phyloP scores from a whole-genome alignment of 2,329 filamentous ascomycete species.

The Amphichorda felina region DNA sequence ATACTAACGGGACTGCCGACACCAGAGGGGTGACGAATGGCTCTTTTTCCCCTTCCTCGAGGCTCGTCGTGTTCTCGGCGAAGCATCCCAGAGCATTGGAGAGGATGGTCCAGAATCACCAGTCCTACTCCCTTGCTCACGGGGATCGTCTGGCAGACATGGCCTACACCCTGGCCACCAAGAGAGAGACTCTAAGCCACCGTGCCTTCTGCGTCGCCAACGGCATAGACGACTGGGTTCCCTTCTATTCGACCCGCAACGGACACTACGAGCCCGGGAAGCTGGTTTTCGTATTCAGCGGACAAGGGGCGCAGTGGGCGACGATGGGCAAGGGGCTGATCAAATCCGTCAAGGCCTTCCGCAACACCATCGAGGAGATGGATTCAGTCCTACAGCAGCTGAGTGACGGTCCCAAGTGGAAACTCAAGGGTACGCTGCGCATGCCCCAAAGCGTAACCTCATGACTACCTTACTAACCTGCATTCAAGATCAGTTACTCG shows the following conservation, averaged over 20 bases:
- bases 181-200: slow-evolving; percentile 3
- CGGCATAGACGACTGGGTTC: slow-evolving; percentile 4
- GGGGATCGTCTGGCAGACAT: background rate
- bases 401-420: too few species aligned
- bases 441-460: too few species aligned
- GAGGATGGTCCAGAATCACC: background rate
- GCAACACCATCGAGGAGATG: background rate
- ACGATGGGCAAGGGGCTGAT: slow-evolving; percentile 16
- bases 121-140: background rate
- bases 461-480: too few species aligned
- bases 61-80: too few species aligned
- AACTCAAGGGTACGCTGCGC: too few species aligned
- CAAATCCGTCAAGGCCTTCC: background rate
- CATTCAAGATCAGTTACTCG: too few species aligned
- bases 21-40: too few species aligned
- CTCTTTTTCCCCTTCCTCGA: too few species aligned
- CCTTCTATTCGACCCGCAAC: background rate
- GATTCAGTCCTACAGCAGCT: too few species aligned
- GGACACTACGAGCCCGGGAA: background rate
- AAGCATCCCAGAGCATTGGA: too few species aligned
- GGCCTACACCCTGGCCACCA: slow-evolving; percentile 1
- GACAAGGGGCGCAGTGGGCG: slow-evolving; percentile 25
- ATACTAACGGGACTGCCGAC: too few species aligned
- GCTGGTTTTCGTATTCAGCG: slow-evolving; percentile 29
- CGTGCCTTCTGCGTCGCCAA: slow-evolving; percentile 21